phyloP scores from a whole-genome alignment of 441 rosid species.

The Erysimum cheiri region DNA sequence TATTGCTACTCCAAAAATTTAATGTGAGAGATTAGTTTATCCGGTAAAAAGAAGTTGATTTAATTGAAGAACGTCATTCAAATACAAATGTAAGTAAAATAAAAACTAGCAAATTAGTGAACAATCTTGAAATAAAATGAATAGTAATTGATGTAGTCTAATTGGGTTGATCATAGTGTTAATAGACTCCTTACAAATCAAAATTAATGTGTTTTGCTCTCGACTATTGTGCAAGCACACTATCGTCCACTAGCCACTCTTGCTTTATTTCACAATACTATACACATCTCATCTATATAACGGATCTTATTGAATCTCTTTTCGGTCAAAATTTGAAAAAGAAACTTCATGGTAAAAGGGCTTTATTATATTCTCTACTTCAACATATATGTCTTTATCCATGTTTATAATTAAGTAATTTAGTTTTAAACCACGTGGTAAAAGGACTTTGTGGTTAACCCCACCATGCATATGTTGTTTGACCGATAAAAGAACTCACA shows the following conservation, averaged over 20 bases:
- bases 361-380: constrained; percentile 39
- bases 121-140: neutral
- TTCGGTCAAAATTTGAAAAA: constrained; percentile 46
- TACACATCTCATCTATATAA: constrained; percentile 31
- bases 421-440: constrained; percentile 41
- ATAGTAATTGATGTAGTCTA: neutral
- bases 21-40: neutral
- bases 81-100: neutral
- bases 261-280: constrained; percentile 33
- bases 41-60: neutral
- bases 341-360: constrained; percentile 44
- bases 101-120: constrained; percentile 1
- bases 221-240: constrained; percentile 43
- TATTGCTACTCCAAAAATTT: neutral
- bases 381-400: constrained; percentile 15
- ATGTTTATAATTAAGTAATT: constrained; percentile 25
- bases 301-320: constrained; percentile 44
- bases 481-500: constrained; percentile 14
- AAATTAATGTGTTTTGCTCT: constrained; percentile 32
- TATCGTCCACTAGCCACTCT: constrained; percentile 38
- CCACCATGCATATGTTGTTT: constrained; percentile 41
- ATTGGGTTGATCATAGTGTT: neutral
- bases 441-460: constrained; percentile 36
- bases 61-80: neutral
- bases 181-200: constrained; percentile 10